A percentile compares a stretch with the other conserved stretches of the same genome.
phyloP scores from a whole-genome alignment of 306 rosid species.

The Albizia julibrissin region DNA sequence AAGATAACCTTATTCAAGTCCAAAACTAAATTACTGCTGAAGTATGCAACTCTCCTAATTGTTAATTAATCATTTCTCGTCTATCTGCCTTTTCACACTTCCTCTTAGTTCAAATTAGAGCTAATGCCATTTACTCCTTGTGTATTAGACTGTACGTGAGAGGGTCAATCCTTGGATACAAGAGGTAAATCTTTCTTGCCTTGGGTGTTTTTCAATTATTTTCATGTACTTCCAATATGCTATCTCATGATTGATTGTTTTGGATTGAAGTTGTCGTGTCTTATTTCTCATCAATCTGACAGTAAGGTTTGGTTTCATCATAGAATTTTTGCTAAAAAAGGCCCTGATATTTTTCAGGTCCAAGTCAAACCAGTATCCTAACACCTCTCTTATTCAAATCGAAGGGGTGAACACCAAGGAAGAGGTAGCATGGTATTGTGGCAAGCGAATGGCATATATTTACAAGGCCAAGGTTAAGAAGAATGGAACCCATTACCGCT shows the following conservation, averaged over 20 bases:
- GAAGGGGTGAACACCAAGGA: slow-evolving; percentile 97
- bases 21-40: background rate
- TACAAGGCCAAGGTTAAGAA: slow-evolving; percentile 94
- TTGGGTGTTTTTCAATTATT: background rate
- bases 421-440: slow-evolving; percentile 86
- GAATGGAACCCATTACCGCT: slow-evolving; percentile 79
- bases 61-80: background rate
- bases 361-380: slow-evolving; percentile 92
- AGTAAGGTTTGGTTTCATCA: background rate
- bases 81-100: background rate
- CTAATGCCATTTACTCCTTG: background rate
- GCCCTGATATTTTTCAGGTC: slow-evolving; percentile 51
- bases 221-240: background rate
- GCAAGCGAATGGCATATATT: slow-evolving; percentile 84
- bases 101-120: background rate
- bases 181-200: slow-evolving; percentile 55
- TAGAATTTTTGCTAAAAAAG: background rate
- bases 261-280: background rate
- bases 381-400: slow-evolving; percentile 75
- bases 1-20: background rate
- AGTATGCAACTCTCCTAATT: background rate
- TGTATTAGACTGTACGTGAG: slow-evolving; percentile 72
- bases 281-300: background rate
- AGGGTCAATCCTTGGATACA: slow-evolving; percentile 90
- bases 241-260: background rate